Conservation (phyloP, 768 basidiomycete species). For the Amanita pseudoporphyria region DNA sequence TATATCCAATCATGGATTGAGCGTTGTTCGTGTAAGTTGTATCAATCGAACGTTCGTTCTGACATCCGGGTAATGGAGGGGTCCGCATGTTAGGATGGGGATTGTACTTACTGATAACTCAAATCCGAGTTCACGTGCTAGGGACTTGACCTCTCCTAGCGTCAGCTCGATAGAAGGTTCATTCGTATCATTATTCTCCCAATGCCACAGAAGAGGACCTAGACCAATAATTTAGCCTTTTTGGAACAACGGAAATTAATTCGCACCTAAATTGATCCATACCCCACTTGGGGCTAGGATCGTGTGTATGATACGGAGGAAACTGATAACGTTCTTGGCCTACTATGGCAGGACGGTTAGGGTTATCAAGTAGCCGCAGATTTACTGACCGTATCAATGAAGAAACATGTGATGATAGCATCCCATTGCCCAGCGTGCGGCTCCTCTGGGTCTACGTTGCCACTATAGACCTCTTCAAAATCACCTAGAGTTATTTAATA, state of each 20-base stretch:
- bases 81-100: neutral
- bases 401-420: slow-evolving; percentile 90
- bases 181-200: slow-evolving; percentile 76
- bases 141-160: slow-evolving; percentile 77
- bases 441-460: slow-evolving; percentile 35
- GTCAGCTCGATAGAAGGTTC: slow-evolving; percentile 83
- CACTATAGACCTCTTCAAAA: slow-evolving; percentile 87
- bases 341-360: slow-evolving; percentile 17
- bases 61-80: neutral
- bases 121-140: slow-evolving; percentile 72
- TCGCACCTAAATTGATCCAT: slow-evolving; percentile 80
- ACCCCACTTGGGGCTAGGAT: slow-evolving; percentile 80
- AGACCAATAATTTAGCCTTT: neutral
- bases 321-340: slow-evolving; percentile 90
- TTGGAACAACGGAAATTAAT: neutral
- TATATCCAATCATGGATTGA: slow-evolving; percentile 73
- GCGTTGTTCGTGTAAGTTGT: slow-evolving; percentile 84
- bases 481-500: slow-evolving; percentile 43
- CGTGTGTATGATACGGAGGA: slow-evolving; percentile 76
- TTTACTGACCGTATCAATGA: slow-evolving; percentile 78
- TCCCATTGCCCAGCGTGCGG: slow-evolving; percentile 79
- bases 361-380: neutral
- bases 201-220: slow-evolving; percentile 97
- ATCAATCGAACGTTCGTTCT: slow-evolving; percentile 76
- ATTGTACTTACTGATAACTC: slow-evolving; percentile 54